Conservation (phyloP, 345 rosid species). For the Eucalyptus polybractea region DNA sequence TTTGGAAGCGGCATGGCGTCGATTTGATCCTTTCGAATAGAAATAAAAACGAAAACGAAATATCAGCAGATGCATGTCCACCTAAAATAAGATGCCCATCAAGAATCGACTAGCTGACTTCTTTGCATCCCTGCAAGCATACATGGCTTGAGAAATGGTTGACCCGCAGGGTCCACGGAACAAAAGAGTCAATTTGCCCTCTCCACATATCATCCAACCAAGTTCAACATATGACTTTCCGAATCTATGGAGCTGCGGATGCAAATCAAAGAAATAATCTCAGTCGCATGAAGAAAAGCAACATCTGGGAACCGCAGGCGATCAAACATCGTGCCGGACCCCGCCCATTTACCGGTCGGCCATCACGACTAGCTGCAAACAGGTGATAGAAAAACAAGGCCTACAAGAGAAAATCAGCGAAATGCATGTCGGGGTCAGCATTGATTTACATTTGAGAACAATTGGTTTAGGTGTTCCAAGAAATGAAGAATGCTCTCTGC, state of each 20-base stretch:
- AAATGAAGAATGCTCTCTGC: background rate
- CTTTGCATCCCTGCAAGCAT: background rate
- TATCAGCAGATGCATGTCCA: background rate
- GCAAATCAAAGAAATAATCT: background rate
- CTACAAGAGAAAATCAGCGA: background rate
- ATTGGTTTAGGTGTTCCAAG: background rate
- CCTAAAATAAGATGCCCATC: background rate
- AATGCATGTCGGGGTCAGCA: background rate
- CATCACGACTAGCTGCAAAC: background rate
- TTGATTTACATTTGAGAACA: background rate
- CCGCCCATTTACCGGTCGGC: background rate
- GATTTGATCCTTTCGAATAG: background rate
- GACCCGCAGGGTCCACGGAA: background rate
- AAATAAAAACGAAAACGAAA: no score
- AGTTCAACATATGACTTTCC: background rate
- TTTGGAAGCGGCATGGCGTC: background rate
- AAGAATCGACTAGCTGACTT: background rate
- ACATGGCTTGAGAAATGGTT: background rate
- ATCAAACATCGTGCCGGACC: background rate
- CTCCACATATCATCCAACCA: background rate
- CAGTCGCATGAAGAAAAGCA: background rate
- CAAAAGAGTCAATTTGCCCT: background rate
- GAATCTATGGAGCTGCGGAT: background rate
- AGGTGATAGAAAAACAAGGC: background rate
- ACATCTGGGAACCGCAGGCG: background rate